phyloP scores from a whole-genome alignment of 169 alveolate genomes.

The Cryptosporidium baileyi region DNA sequence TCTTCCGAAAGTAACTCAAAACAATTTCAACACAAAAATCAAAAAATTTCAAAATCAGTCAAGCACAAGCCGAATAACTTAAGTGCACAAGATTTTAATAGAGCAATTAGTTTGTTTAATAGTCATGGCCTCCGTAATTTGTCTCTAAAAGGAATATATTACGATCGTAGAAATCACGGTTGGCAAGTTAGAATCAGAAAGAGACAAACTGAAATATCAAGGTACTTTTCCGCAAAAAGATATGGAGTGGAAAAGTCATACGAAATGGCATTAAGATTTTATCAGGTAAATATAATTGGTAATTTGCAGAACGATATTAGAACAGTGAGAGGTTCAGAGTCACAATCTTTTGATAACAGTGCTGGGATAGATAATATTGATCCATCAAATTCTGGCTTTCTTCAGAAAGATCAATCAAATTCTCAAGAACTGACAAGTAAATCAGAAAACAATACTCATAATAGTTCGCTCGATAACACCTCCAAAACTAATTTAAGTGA shows the following conservation, averaged over 20 bases:
- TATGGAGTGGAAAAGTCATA: conserved; percentile 65
- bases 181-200: conserved; percentile 68
- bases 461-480: no score
- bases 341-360: neutral
- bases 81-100: neutral
- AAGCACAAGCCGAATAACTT: neutral
- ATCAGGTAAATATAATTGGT: conserved; percentile 47
- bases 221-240: conserved; percentile 65
- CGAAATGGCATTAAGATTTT: conserved; percentile 64
- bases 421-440: no score
- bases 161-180: conserved; percentile 67
- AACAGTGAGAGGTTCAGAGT: neutral
- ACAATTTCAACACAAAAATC: neutral
- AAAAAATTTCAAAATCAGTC: neutral
- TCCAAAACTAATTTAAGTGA: no score
- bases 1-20: neutral
- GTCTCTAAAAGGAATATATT: conserved; percentile 57
- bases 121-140: neutral
- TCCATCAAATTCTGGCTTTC: no score
- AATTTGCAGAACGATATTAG: neutral
- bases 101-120: neutral
- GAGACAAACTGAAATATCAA: conserved; percentile 51
- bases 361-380: no score
- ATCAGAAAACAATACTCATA: no score
- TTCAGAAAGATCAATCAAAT: no score